Evolutionary conservation across 2,329 filamentous ascomycete genomes (phyloP).

Genomic region (Cladosporium sp.): DNA sequence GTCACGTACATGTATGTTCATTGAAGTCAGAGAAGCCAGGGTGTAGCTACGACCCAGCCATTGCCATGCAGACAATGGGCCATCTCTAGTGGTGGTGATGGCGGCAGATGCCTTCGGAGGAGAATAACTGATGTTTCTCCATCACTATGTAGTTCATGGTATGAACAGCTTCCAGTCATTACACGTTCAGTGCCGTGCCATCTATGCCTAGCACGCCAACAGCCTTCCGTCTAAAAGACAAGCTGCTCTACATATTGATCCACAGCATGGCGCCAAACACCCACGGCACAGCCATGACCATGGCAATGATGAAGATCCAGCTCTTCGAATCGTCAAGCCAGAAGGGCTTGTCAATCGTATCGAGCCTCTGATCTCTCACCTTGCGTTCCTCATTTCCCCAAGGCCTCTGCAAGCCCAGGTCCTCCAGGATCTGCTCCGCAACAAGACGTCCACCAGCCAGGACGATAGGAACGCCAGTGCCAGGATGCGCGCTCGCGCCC

Average conservation of each 20-base stretch:
- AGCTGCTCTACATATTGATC: slow-evolving; percentile 7
- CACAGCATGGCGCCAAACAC: slow-evolving; percentile 22
- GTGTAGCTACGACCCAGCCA: too few relatives aligned
- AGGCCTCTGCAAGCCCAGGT: slow-evolving; percentile 41
- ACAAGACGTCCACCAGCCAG: slow-evolving; percentile 68
- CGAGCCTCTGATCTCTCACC: slow-evolving; percentile 28
- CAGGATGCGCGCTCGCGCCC: slow-evolving; percentile 73
- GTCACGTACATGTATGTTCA: too few relatives aligned
- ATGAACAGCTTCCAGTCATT: neutral
- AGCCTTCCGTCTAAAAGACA: too few relatives aligned
- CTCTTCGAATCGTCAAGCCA: slow-evolving; percentile 30
- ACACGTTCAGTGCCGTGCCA: neutral
- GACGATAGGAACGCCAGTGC: slow-evolving; percentile 73
- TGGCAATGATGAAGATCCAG: slow-evolving; percentile 23
- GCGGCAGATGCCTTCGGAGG: too few relatives aligned
- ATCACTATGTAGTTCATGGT: too few relatives aligned
- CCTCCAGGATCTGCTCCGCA: slow-evolving; percentile 52
- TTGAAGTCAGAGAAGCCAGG: too few relatives aligned
- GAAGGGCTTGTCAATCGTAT: slow-evolving; percentile 30
- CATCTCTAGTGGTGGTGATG: too few relatives aligned
- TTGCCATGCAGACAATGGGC: too few relatives aligned
- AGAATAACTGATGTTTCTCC: too few relatives aligned
- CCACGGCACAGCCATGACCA: slow-evolving; percentile 25
- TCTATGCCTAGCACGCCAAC: neutral
- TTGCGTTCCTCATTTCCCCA: slow-evolving; percentile 37